These are phyloP conservation scores for Colletotrichum plurivorum DNA, from an alignment of 2,329 filamentous ascomycete genomes.

Conservation along the genomic window DNA sequence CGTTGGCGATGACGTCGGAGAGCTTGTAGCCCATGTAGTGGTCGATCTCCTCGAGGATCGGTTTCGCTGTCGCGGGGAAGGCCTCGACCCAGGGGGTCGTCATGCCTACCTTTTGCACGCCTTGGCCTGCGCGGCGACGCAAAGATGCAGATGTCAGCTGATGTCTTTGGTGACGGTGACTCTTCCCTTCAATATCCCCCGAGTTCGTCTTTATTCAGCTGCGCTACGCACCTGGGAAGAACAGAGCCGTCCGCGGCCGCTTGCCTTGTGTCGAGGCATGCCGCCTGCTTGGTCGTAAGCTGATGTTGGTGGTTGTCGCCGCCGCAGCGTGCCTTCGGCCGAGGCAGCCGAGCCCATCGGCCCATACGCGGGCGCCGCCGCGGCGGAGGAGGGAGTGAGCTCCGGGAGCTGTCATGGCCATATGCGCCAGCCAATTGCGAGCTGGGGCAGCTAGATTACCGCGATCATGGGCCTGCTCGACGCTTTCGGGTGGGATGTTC, in stretches of 20 bases:
- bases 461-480: constrained; percentile 33
- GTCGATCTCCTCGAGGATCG: constrained; percentile 91
- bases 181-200: background rate
- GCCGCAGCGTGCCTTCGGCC: constrained; percentile 32
- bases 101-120: constrained; percentile 92
- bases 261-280: constrained; percentile 51
- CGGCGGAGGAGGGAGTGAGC: constrained; percentile 35
- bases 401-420: constrained; percentile 40
- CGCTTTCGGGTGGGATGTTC: background rate
- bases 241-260: constrained; percentile 68
- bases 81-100: constrained; percentile 86
- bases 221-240: constrained; percentile 67
- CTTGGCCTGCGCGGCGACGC: constrained; percentile 73
- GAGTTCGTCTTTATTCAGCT: background rate
- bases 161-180: background rate
- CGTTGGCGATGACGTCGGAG: constrained; percentile 82
- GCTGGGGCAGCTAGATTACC: constrained; percentile 36
- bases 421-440: constrained; percentile 38
- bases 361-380: constrained; percentile 27
- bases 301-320: constrained; percentile 41
- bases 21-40: constrained; percentile 80
- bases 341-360: constrained; percentile 34
- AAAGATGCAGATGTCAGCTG: background rate
- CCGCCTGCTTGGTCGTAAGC: constrained; percentile 34
- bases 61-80: constrained; percentile 83